These are phyloP conservation scores for Alternaria ventricosa DNA, from an alignment of 2,329 filamentous ascomycete genomes.

Conservation along the genomic window DNA sequence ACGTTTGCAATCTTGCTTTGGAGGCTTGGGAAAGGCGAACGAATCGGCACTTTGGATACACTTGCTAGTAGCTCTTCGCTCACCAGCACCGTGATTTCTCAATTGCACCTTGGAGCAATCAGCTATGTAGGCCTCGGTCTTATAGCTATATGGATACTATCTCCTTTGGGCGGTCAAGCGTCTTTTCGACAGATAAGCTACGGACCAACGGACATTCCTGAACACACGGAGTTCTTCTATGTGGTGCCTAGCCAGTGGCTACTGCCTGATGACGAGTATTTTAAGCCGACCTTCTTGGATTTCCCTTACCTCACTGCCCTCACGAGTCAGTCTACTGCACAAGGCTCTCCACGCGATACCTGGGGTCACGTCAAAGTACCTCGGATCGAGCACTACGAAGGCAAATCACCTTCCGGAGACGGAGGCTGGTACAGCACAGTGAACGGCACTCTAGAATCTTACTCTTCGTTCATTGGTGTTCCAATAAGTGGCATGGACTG, in stretches of 20 bases:
- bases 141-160: neutral
- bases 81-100: neutral
- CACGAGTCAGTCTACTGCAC: neutral
- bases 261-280: neutral
- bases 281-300: neutral
- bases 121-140: neutral
- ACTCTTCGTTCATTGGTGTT: neutral
- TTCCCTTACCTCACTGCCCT: neutral
- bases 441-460: neutral
- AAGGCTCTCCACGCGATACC: neutral
- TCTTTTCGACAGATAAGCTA: neutral
- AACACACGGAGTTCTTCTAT: neutral
- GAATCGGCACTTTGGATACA: neutral
- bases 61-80: neutral
- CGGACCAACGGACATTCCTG: neutral
- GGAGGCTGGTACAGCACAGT: neutral
- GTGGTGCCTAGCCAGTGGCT: neutral
- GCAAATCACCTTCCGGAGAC: neutral
- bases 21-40: neutral
- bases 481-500: neutral
- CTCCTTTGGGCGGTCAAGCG: neutral
- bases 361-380: neutral
- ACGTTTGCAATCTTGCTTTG: neutral
- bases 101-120: fast-evolving
- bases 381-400: neutral